Conservation (phyloP, 164 flowering plant species). For the Litsea cubeba region DNA sequence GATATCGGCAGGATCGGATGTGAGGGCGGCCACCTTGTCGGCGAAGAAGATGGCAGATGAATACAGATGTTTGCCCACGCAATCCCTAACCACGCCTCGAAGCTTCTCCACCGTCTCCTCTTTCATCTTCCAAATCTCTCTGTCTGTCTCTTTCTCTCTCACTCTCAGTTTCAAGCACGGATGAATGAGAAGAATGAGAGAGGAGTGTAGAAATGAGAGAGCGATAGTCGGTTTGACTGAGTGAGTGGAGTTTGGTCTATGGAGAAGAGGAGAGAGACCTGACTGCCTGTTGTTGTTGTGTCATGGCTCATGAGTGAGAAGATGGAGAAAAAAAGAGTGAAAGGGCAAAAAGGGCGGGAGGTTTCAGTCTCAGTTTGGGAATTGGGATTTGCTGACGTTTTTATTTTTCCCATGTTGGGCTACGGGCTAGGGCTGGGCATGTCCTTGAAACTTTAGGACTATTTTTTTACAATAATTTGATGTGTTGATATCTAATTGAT, state of each 20-base stretch:
- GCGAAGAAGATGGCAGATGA: constrained; percentile 98
- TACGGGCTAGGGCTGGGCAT: no score
- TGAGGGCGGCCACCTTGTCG: constrained; percentile 90
- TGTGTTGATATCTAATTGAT: no score
- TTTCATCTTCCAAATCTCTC: constrained; percentile 31
- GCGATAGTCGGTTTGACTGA: background rate
- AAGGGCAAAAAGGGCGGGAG: background rate
- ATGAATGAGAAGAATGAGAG: background rate
- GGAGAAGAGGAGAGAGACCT: background rate
- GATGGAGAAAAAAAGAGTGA: background rate
- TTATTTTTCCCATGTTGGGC: background rate
- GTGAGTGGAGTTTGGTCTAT: background rate
- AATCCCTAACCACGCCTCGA: constrained; percentile 86
- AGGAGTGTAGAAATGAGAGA: background rate
- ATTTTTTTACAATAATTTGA: no score
- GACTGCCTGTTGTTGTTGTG: background rate
- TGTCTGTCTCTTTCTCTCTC: background rate
- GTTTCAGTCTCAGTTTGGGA: background rate
- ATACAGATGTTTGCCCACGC: constrained; percentile 94
- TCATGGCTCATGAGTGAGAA: no score
- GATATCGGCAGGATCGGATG: constrained; percentile 87
- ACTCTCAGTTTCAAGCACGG: background rate
- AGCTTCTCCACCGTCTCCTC: constrained; percentile 85
- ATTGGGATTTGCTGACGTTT: background rate
- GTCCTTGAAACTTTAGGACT: no score